Evolutionary conservation across 495 filamentous ascomycete genomes (phyloP), one percentile per base, ranked within the genome.

Genomic region (Trichoderma virens): DNA sequence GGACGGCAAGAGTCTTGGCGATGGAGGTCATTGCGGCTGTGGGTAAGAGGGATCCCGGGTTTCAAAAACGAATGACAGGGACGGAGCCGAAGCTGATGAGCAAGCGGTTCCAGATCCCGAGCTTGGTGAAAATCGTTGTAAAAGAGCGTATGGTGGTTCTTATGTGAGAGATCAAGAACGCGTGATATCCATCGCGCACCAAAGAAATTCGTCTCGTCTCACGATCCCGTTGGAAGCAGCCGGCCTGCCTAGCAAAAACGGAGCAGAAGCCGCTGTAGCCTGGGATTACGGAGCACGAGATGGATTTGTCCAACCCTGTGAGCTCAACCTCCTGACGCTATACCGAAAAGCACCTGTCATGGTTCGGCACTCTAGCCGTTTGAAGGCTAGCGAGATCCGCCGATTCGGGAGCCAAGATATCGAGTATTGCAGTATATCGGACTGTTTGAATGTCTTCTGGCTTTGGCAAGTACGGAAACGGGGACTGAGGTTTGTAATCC

Each of bases 311-410:
- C n/a, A n/a, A n/a, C n/a, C n/a, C n/a, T n/a, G n/a, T n/a, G n/a
- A n/a, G n/a, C n/a, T n/a, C n/a, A n/a, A n/a, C n/a, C n/a, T n/a
- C n/a, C n/a, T n/a, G n/a, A n/a, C n/a, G n/a, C n/a, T n/a, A n/a
- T n/a, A n/a, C n/a, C n/a, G 34, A 35, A 13, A 35, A 13, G 6
- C 34, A 6, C 41, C n/a, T 45, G 9, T 56, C 27, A 28, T 9
- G 25, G 25, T n/a, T 56, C 51, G 51, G 51, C 9, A 31, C 14
- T 56, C 51, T 56, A 56, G 51, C 51, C 51, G 14, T 30, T 56
- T 56, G 51, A 27, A 56, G 51, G 51, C 16, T 56, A 56, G 51
- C 25, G 25, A 56, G 51, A 56, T 31, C 25, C 51, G 51, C 51
- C 8, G 20, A 27, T 11, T 56, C 51, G 13, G 13, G 51, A 56